Evolutionary conservation across 352 stramenopile species (phyloP), one percentile per base, ranked within the genome.

Genomic region (Phytophthora cactorum): DNA sequence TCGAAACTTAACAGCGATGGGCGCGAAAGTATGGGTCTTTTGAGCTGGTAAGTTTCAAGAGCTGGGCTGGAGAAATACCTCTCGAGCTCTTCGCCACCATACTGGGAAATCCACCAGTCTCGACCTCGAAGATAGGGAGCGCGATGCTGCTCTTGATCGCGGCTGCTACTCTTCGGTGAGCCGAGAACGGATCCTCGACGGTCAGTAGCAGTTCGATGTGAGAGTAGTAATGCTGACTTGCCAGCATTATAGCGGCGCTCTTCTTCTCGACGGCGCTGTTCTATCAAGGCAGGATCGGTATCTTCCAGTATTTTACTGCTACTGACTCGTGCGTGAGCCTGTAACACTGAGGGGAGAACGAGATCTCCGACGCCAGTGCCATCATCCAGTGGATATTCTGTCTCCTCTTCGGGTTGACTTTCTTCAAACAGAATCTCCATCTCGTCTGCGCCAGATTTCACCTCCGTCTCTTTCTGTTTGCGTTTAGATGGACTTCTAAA

Each of bases 41-140:
- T 86, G 1, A 96, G 72, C 1, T 77, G 67, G 47, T 96, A 96
- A 7, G 77, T 89, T 59, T 96, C 89, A 5, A 96, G 77, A 1
- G 89, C 88, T 50, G 79, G 85, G 2, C 59, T 75, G 39, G 87
- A 72, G 8, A 96, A 74, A 46, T 82, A 96, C 1, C 87, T 71
- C 50, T 96, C 89, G 4, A 96, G 80, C 56, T 96, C 87, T 72
- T 95, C 84, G 0, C 89, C 89, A 2, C 77, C 74, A 25, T 79
- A 68, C 28, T 93, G 63, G 12, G 60, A 75, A 52, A 93, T 88
- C 86, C 86, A 94, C 86, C 86, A 94, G 51, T 92, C 86, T 17
- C 86, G 71, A 0, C 84, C 86, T 14, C 66, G 47, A 10, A 88
- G 69, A 47, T 92, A 94, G 2, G 86, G 72, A 0, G 63, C 65